Evolutionary conservation across 1,139 yeast species (phyloP), one percentile per base, ranked within the genome.

Genomic region (Scheffersomyces titani): DNA sequence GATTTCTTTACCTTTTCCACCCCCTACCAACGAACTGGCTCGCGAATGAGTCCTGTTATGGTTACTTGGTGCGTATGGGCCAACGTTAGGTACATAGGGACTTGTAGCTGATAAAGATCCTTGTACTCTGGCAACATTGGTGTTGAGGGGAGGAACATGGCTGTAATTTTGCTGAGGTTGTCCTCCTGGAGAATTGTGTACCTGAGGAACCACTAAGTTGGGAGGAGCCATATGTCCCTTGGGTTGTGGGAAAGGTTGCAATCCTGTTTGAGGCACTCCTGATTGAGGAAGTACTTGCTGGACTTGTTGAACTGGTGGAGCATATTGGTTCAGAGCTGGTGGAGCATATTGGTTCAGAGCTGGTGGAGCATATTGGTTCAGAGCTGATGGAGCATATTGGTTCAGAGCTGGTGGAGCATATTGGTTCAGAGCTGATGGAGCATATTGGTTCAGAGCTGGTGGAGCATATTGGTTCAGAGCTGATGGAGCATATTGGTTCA

Each of bases 1-100:
- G 13, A 71, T 64, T 51, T 78, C 83, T 60, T 74, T 79, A 2
- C 80, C 79, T 51, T 70, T 76, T 7, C 56, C 65, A 7, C 75
- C 82, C 0, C 81, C 80, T 16, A 79, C 72, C 45, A 80, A 68
- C 1, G 83, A 79, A 60, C 74, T 75, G 1, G 80, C 78, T 57
- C 84, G 66, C 4, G 82, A 78, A 62, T 78, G 83, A 1, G 76
- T 69, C 55, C 75, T 67, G 6, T 46, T 46, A 53, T 75, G 75
- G 52, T 63, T 66, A 54, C 70, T 70, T 6, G 84, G 84, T 5
- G 80, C 83, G 59, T 80, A 80, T 1, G 83, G 83, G 2, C 84
- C 84, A 4, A 78, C 73, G 55, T 73, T 73, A 0, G 84, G 84
- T 21, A 80, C 80, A 61, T 80, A 80, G 1, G 83, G 82, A 59